Evolutionary conservation across 106 monocot genomes (phyloP), one percentile per base, ranked within the genome.

Genomic region (Iris macrosiphon): DNA sequence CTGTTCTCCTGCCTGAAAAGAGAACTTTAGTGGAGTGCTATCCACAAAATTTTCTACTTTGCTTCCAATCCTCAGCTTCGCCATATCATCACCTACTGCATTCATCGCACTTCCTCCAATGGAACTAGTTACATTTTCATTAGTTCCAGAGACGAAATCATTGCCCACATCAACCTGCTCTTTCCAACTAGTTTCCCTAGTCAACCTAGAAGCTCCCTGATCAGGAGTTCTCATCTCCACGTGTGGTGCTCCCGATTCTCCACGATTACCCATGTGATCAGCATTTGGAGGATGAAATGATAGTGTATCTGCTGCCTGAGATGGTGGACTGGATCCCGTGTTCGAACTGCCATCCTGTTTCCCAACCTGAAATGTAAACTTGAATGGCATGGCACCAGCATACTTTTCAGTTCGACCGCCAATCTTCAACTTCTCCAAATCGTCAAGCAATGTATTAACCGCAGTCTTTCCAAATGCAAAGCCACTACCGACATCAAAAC

Each of bases 161-260:
- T 40, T 44, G 16, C 46, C 23, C 1, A 4, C 41, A 60, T 43
- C 45, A 23, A 34, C 39, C 30, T 59, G 26, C 21, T 7, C 19
- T 4, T 37, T 17, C 20, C 8, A 18, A 42, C 37, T 35, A 16
- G 17, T 26, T 13, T 50, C 39, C 31, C 40, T 38, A 40, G 11
- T 48, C 28, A 35, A 32, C 30, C 10, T 39, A 44, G 16, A 46
- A n/a, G 26, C 57, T 46, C 19, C 45, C 27, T 56, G 54, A 22
- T 52, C 73, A 23, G 61, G 25, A 15, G 72, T 53, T 40, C 21
- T 72, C 39, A 53, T 69, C 34, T 82, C 70, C 59, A 59, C 52
- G 4, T 38, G 31, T 46, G 69, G 34, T 40, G 61, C 33, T 64
- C 59, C 64, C 32, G 16, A 30, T 60, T 55, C 63, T 37, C 12